Evolutionary conservation across 345 rosid genomes (phyloP).

Genomic region (Citrus unshiu): DNA sequence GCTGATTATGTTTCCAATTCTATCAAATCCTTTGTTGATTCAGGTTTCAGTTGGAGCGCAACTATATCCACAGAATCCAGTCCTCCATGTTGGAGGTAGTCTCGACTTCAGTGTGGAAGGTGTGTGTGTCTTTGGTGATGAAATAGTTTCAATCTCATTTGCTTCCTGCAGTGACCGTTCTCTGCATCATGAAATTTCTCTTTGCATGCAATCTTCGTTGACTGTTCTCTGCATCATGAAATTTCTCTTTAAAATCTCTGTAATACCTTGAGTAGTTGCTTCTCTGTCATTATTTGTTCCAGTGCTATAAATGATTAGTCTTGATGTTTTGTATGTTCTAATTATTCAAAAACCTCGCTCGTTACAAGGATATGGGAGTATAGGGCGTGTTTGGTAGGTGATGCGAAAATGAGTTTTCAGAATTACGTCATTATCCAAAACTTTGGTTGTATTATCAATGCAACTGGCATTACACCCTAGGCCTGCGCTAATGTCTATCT

Average conservation of each 20-base stretch:
- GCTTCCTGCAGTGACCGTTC: not conserved
- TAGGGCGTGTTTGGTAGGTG: not conserved
- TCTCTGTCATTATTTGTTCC: not conserved
- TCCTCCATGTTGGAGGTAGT: conserved; percentile 47
- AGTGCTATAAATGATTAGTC: not conserved
- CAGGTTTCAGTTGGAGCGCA: conserved; percentile 91
- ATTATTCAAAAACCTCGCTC: not conserved
- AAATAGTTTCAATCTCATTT: not conserved
- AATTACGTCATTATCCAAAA: not conserved
- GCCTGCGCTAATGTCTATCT: not conserved
- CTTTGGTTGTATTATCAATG: not conserved
- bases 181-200: not conserved
- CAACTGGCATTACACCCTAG: not conserved
- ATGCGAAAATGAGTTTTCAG: not conserved
- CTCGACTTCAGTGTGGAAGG: conserved; percentile 66
- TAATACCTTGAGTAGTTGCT: not conserved
- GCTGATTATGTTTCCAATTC: conserved; percentile 3
- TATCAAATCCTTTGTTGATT: conserved; percentile 19
- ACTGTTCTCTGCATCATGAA: not conserved
- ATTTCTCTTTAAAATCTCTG: not conserved
- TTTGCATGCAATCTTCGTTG: not conserved
- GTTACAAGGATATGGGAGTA: not conserved
- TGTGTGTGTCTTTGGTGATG: conserved; percentile 38
- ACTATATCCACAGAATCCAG: conserved; percentile 67
- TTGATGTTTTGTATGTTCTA: not conserved